Evolutionary conservation across 2,329 filamentous ascomycete genomes (phyloP).

Genomic region (Pestalotiopsis sp.): DNA sequence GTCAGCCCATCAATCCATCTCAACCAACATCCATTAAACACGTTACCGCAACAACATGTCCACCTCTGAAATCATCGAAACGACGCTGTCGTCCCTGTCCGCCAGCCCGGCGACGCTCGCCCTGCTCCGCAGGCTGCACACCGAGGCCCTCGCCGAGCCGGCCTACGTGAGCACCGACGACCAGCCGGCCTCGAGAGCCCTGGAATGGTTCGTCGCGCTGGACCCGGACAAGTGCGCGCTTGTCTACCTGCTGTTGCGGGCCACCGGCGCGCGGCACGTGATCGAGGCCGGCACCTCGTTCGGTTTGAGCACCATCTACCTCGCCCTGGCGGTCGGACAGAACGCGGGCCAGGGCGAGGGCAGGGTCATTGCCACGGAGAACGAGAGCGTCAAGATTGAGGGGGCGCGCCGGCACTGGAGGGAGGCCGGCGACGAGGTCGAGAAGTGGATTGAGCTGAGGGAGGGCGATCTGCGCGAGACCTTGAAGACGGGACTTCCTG

Average conservation of each 20-base stretch:
- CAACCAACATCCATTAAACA: neutral
- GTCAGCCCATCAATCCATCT: neutral
- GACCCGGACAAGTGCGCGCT: conserved; percentile 61
- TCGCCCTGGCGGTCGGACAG: conserved; percentile 58
- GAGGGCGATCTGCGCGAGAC: conserved; percentile 62
- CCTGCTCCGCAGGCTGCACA: conserved; percentile 34
- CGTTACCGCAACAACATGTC: neutral
- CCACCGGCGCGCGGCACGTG: conserved; percentile 51
- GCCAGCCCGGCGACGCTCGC: conserved; percentile 28
- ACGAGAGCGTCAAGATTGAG: conserved; percentile 56
- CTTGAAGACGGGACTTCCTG: conserved; percentile 48
- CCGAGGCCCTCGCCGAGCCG: conserved; percentile 31
- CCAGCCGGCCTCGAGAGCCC: conserved; percentile 12
- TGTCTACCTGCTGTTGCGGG: conserved; percentile 55
- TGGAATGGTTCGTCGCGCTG: conserved; percentile 55
- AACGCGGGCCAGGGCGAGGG: conserved; percentile 40
- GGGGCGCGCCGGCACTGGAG: conserved; percentile 57
- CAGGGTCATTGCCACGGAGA: conserved; percentile 62
- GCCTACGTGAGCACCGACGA: conserved; percentile 31
- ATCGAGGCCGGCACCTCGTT: conserved; percentile 66
- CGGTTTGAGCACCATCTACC: conserved; percentile 65
- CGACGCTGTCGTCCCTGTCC: conserved; percentile 31
- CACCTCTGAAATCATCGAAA: conserved; percentile 23
- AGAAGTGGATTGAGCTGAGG: conserved; percentile 55
- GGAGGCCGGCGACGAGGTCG: conserved; percentile 50